phyloP scores from a whole-genome alignment of 768 basidiomycete species.

The Tephrocybe sp. region DNA sequence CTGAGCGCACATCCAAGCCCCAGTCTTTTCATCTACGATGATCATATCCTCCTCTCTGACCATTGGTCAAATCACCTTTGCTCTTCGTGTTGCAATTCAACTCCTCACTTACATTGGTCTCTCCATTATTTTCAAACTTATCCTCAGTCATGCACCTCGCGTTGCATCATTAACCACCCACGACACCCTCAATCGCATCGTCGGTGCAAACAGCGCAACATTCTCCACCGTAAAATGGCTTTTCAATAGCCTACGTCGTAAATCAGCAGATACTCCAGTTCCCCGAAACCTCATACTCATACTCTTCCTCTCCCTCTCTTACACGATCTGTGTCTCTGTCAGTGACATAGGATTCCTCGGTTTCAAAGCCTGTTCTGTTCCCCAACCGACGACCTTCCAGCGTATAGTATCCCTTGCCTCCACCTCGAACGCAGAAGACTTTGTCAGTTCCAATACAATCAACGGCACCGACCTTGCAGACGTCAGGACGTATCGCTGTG shows the following conservation, averaged over 20 bases:
- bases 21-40: background rate
- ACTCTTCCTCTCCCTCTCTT: constrained; percentile 15
- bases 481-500: constrained; percentile 13
- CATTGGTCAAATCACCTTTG: constrained; percentile 23
- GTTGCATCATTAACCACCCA: constrained; percentile 21
- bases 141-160: constrained; percentile 20
- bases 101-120: constrained; percentile 20
- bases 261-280: constrained; percentile 13
- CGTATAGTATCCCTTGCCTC: constrained; percentile 17
- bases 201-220: constrained; percentile 16
- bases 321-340: constrained; percentile 12
- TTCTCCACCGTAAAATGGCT: constrained; percentile 18
- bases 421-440: constrained; percentile 7
- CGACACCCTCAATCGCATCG: constrained; percentile 20
- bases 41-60: constrained; percentile 14
- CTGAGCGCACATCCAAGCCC: background rate
- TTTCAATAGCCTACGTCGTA: constrained; percentile 13
- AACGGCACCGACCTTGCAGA: constrained; percentile 12
- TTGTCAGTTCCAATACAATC: constrained; percentile 5
- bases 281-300: constrained; percentile 16
- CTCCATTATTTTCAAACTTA: constrained; percentile 17
- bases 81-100: constrained; percentile 23
- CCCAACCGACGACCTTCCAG: constrained; percentile 12
- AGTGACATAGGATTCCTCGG: constrained; percentile 18
- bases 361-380: constrained; percentile 14